phyloP scores from a whole-genome alignment of 805 yeast genomes.

The Barnettozyma pratensis region DNA sequence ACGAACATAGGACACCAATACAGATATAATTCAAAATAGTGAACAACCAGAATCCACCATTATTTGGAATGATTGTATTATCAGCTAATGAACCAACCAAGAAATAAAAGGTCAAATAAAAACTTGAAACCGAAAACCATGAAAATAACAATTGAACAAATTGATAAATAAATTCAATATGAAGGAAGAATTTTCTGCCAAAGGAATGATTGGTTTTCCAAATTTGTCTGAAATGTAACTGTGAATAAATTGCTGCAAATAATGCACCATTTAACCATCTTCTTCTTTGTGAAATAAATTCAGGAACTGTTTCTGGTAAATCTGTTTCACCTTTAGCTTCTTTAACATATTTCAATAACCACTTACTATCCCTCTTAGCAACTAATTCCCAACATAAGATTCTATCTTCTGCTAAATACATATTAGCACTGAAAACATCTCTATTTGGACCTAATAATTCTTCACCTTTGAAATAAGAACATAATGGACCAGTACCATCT shows the following conservation, averaged over 20 bases:
- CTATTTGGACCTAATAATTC: slow-evolving; percentile 46
- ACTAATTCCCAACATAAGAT: slow-evolving; percentile 95
- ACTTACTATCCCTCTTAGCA: slow-evolving; percentile 74
- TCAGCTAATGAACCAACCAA: slow-evolving; percentile 78
- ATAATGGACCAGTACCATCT: slow-evolving; percentile 89
- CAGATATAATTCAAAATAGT: slow-evolving; percentile 82
- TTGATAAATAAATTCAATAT: slow-evolving; percentile 86
- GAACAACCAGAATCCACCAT: slow-evolving; percentile 80
- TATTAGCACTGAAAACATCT: slow-evolving; percentile 90
- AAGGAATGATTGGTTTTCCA: slow-evolving; percentile 87
- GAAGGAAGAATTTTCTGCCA: slow-evolving; percentile 74
- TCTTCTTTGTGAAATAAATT: slow-evolving; percentile 91
- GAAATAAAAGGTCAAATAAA: slow-evolving; percentile 87
- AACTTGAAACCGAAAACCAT: slow-evolving; percentile 89
- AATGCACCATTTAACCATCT: slow-evolving; percentile 98
- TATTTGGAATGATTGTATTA: slow-evolving; percentile 45
- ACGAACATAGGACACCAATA: slow-evolving; percentile 76
- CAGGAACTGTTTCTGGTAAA: slow-evolving; percentile 93
- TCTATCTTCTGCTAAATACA: slow-evolving; percentile 97
- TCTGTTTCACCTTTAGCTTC: slow-evolving; percentile 96
- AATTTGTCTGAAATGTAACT: slow-evolving; percentile 77
- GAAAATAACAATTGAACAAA: slow-evolving; percentile 75
- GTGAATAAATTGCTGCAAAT: slow-evolving; percentile 91
- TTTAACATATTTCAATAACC: slow-evolving; percentile 89
- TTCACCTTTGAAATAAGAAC: slow-evolving; percentile 89